Evolutionary conservation across 2,329 filamentous ascomycete genomes (phyloP).

Genomic region (Diplocarpon rosae): DNA sequence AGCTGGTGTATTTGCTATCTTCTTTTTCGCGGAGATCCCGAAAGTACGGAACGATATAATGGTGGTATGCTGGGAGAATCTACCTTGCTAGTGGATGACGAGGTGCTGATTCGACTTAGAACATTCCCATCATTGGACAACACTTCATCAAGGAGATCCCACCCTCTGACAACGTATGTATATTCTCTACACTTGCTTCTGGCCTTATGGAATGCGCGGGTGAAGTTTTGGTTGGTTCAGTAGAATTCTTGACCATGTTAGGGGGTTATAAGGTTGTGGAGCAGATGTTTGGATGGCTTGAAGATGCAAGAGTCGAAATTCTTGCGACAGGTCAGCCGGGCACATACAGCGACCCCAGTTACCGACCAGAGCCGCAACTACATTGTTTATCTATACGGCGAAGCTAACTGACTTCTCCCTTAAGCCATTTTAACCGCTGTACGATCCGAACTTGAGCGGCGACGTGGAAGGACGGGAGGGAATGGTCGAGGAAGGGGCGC

Average conservation of each 20-base stretch:
- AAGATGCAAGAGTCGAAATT: too few species aligned
- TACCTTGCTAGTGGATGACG: neutral
- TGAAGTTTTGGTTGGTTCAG: too few species aligned
- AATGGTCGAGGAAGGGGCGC: slow-evolving; percentile 4
- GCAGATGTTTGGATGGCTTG: neutral
- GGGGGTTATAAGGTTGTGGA: too few species aligned
- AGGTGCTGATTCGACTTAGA: slow-evolving; percentile 26
- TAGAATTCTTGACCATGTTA: neutral
- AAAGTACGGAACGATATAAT: slow-evolving; percentile 49
- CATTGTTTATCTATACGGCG: too few species aligned
- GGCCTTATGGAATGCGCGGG: neutral
- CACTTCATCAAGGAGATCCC: slow-evolving; percentile 44
- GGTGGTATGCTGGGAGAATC: slow-evolving; percentile 32
- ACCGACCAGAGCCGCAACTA: too few species aligned
- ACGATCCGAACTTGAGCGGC: neutral
- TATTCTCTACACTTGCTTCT: slow-evolving; percentile 5
- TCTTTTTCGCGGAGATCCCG: slow-evolving; percentile 54
- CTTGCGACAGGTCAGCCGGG: too few species aligned
- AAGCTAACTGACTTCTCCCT: slow-evolving; percentile 1
- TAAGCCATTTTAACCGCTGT: slow-evolving; percentile 10
- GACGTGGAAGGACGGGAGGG: neutral
- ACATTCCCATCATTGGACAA: slow-evolving; percentile 41
- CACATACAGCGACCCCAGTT: too few species aligned
- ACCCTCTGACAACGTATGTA: slow-evolving; percentile 51
- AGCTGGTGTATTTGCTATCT: slow-evolving; percentile 41